Evolutionary conservation across 371 early-diverging fungal species (phyloP).

Genomic region (Mucor mucedo): DNA sequence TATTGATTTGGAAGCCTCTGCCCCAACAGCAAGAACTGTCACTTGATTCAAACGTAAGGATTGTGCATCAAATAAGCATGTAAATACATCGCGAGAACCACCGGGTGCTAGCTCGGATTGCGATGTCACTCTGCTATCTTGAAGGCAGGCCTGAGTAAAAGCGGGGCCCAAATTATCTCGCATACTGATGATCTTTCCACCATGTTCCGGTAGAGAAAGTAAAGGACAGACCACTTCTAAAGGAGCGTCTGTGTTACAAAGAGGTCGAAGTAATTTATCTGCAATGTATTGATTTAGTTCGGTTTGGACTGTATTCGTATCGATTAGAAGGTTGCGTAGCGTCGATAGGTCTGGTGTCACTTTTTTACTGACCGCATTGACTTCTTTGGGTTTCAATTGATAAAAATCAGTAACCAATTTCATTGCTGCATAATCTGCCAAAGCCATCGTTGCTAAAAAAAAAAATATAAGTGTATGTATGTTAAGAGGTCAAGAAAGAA

Average conservation of each 20-base stretch:
- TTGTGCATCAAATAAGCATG: slow-evolving; percentile 55
- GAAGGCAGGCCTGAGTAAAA: background rate
- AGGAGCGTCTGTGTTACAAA: slow-evolving; percentile 52
- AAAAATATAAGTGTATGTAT: background rate
- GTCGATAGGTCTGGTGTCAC: slow-evolving; percentile 60
- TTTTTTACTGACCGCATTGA: slow-evolving; percentile 56
- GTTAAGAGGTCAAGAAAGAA: too few species aligned
- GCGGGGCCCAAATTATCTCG: slow-evolving; percentile 47
- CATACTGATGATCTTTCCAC: slow-evolving; percentile 70
- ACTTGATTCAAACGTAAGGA: slow-evolving; percentile 47
- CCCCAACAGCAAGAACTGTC: slow-evolving; percentile 51
- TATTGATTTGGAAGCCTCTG: slow-evolving; percentile 28
- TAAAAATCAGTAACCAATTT: slow-evolving; percentile 52
- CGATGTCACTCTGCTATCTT: background rate
- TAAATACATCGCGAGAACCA: slow-evolving; percentile 48
- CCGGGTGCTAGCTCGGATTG: slow-evolving; percentile 38
- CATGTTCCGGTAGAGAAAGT: slow-evolving; percentile 71
- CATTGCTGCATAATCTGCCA: slow-evolving; percentile 72
- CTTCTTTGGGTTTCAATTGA: slow-evolving; percentile 44
- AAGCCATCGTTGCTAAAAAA: slow-evolving; percentile 59
- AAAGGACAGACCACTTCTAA: slow-evolving; percentile 66
- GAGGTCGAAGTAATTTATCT: slow-evolving; percentile 61
- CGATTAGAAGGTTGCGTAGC: slow-evolving; percentile 66
- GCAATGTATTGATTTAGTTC: slow-evolving; percentile 61
- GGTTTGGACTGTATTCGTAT: slow-evolving; percentile 63